Percentiles rank a stretch among this genome's conserved stretches.
Evolutionary conservation across 805 yeast genomes (phyloP).

Genomic region (Lipomyces lipofer): DNA sequence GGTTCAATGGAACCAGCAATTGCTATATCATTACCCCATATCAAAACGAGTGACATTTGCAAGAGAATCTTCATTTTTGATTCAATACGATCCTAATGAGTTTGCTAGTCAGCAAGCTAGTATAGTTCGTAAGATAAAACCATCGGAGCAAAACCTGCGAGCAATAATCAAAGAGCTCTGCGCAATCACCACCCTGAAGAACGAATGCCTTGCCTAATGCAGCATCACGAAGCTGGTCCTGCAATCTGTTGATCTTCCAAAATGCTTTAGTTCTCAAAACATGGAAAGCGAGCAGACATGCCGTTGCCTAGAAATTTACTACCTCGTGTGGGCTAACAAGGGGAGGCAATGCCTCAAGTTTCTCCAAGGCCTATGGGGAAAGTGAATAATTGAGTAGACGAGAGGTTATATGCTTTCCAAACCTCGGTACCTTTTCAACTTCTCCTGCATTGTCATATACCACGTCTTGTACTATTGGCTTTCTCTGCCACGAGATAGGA

Average conservation of each 20-base stretch:
- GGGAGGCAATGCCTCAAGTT: constrained; percentile 46
- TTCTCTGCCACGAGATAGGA: constrained; percentile 46
- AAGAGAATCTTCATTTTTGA: constrained; percentile 45
- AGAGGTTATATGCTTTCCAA: background rate
- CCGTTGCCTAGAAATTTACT: background rate
- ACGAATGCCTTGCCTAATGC: constrained; percentile 48
- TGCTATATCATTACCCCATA: constrained; percentile 39
- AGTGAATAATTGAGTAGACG: background rate
- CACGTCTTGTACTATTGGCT: constrained; percentile 48
- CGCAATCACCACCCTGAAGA: constrained; percentile 49
- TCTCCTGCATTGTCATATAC: constrained; percentile 43
- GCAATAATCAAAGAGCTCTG: constrained; percentile 48
- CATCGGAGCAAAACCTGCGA: constrained; percentile 19
- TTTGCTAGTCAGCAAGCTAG: background rate
- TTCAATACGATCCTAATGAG: constrained; percentile 39
- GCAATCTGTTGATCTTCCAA: constrained; percentile 38
- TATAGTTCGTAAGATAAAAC: background rate
- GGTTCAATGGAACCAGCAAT: background rate
- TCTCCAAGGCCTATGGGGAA: constrained; percentile 40
- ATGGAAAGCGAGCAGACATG: background rate
- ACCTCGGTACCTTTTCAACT: constrained; percentile 37
- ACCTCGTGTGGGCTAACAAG: constrained; percentile 44
- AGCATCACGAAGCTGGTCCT: constrained; percentile 42
- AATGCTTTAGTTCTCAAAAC: background rate
- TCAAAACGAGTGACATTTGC: constrained; percentile 47